Base-by-base conservation (phyloP, 2,329 filamentous ascomycete species). In the Botrytis fragariae region DNA sequence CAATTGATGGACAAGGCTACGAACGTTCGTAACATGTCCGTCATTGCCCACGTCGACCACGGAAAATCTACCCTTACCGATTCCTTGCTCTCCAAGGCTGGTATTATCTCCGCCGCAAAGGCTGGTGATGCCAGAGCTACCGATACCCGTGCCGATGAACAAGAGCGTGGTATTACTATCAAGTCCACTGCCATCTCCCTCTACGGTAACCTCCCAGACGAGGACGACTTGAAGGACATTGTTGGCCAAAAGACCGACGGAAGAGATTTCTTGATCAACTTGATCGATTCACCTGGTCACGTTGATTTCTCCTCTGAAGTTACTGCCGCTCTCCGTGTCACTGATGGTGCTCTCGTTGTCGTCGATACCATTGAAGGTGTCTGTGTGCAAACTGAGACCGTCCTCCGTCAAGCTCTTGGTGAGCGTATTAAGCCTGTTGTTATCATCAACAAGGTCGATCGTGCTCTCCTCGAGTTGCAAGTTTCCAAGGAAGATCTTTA, bases 391-490 rank as follows among this genome's bases (percentile, higher is more conserved):
- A 99, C 96, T 84, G 96, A 99, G 92, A 99, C 96, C 83, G 96
- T 99, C 82, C 91, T 99, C 80, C 95, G 96, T 84, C 96, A 99
- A 89, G 95, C 96, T 85, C 94, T 99, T 81, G 93, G 94, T 91
- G 96, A 99, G 92, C 95, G 96, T 88, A 99, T 99, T 87, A 98
- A 98, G 93, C 96, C 96, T 82, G 95, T 99, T 83, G 91, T 98
- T 84, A 93, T 98, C 87, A 98, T 99, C 91, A 99, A 99, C 94
- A 99, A 99, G 93, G 96, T 99, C 86, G 96, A 99, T 85, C 95
- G 96, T 88, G 95, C 96, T 87, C 93, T 99, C 83, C 94, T 99
- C 84, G 96, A 99, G 88, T 91, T 99, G 78, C 96, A 99, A 89
- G 92, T 98, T 83, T 92, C 90, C 86, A 98, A 98, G 92, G 96